A percentile compares a stretch with the other conserved stretches of the same genome.
These are phyloP conservation scores for Dentipellis sp. DNA, from an alignment of 768 basidiomycete species.

Conservation along the genomic window DNA sequence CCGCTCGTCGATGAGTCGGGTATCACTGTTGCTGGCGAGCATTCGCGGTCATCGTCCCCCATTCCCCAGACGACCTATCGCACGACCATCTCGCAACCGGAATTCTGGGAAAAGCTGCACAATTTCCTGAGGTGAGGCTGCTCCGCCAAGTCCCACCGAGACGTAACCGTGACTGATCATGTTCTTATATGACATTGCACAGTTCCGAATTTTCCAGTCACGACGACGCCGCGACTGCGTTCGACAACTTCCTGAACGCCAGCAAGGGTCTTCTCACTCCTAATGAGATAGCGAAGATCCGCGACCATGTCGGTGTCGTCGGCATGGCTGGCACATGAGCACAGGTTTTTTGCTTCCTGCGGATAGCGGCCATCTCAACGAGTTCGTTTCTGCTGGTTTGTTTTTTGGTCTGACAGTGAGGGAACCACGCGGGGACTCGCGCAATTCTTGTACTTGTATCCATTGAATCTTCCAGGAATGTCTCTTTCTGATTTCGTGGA, in stretches of 20 bases:
- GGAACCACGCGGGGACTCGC: too few relatives aligned
- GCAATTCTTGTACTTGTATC: too few relatives aligned
- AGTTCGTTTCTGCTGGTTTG: too few relatives aligned
- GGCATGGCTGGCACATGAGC: constrained; percentile 77
- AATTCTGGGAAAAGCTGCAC: constrained; percentile 70
- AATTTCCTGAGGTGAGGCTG: constrained; percentile 48
- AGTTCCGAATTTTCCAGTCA: constrained; percentile 57
- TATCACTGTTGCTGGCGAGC: constrained; percentile 28
- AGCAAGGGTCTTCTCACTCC: constrained; percentile 76
- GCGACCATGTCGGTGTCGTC: constrained; percentile 77
- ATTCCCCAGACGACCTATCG: constrained; percentile 35
- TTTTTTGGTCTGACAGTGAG: too few relatives aligned
- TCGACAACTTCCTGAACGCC: constrained; percentile 80
- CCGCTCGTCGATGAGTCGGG: constrained; percentile 59
- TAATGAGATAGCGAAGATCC: constrained; percentile 84
- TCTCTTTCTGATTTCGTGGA: too few relatives aligned
- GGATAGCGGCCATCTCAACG: too few relatives aligned
- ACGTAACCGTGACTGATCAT: not conserved
- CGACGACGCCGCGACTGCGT: constrained; percentile 60
- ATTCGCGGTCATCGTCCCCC: constrained; percentile 20
- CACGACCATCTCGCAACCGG: constrained; percentile 59
- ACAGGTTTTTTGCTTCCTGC: not conserved
- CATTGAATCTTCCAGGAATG: too few relatives aligned
- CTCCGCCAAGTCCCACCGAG: not conserved
- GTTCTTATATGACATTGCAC: constrained; percentile 1